Base-by-base conservation (phyloP, 306 rosid genomes). In the Ochetophila trinervis region DNA sequence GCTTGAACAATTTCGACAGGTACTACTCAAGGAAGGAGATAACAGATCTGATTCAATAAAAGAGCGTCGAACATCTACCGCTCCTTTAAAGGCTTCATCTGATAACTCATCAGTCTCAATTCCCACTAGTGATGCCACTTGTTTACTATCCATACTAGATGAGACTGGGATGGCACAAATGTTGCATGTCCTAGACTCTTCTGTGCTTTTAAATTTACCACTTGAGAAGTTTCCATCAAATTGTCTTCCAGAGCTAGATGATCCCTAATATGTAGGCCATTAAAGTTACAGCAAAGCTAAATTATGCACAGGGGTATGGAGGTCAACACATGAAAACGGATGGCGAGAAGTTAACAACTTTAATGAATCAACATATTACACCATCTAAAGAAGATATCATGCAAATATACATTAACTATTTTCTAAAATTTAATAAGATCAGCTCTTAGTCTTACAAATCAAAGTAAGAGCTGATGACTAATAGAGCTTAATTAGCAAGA, bases 181-280 rank as follows among this genome's bases (percentile, higher is more conserved):
- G n/a, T 63, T 74, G 66, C 58, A 48, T 64, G 44, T 60, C 53
- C 40, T 15, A 8, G 50, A 63, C 27, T 35, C 70, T 56, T 69
- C 76, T 51, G 50, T 52, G 21, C 8, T 65, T 65, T 44, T 52
- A 42, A 36, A 48, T 11, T 35, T 44, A 60, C 10, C 47, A 35
- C 30, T 34, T 2, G 10, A 48, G 42, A 27, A 47, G 23, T 51
- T 44, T 4, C 18, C 21, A 36, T 65, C 49, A 65, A 20, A 35
- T 65, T 65, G 60, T 20, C 22, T 30, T 16, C 14, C 60, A 8
- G 50, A 10, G 60, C 15, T 20, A 9, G 36, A 53, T 34, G 35
- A 65, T n/a, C 17, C 60, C 60, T 52, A 22, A 35, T 21, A 58
- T 34, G 32, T 34, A 58, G 1, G 54, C 23, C 63, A 34, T 58